Percentiles rank a stretch among this genome's conserved stretches.
Conservation (phyloP, 148 eudicot species). For the Polygonum maritimum region DNA sequence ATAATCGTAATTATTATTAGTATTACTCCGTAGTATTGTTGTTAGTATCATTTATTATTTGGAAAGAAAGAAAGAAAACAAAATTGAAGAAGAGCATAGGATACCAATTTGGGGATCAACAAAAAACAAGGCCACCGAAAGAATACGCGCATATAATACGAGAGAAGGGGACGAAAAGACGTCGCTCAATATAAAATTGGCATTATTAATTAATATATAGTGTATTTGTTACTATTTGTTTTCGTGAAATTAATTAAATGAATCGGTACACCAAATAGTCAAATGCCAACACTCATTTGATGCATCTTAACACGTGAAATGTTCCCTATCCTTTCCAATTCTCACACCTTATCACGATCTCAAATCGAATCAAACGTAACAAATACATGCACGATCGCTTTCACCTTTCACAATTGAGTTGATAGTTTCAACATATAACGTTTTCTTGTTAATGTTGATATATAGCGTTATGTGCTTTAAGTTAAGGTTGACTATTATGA, state of each 20-base stretch:
- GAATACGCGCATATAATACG: neutral
- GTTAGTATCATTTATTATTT: neutral
- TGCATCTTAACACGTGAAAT: neutral
- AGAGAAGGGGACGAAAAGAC: neutral
- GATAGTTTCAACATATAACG: too few species aligned
- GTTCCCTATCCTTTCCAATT: neutral
- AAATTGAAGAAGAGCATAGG: neutral
- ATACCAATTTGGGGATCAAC: conserved; percentile 2
- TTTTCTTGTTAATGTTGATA: too few species aligned
- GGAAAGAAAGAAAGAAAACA: neutral
- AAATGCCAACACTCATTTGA: neutral
- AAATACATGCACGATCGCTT: neutral
- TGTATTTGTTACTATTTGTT: neutral
- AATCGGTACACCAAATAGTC: neutral
- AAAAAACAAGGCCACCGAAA: conserved; percentile 1
- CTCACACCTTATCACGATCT: neutral
- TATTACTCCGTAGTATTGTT: too few species aligned
- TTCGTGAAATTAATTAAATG: neutral
- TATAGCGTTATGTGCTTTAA: neutral
- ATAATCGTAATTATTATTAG: too few species aligned
- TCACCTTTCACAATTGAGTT: neutral
- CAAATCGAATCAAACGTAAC: neutral
- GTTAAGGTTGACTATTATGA: neutral
- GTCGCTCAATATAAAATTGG: neutral
- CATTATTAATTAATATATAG: too few species aligned